Base-by-base conservation (phyloP, 768 basidiomycete species). In the Gloeostereum incarnatum region DNA sequence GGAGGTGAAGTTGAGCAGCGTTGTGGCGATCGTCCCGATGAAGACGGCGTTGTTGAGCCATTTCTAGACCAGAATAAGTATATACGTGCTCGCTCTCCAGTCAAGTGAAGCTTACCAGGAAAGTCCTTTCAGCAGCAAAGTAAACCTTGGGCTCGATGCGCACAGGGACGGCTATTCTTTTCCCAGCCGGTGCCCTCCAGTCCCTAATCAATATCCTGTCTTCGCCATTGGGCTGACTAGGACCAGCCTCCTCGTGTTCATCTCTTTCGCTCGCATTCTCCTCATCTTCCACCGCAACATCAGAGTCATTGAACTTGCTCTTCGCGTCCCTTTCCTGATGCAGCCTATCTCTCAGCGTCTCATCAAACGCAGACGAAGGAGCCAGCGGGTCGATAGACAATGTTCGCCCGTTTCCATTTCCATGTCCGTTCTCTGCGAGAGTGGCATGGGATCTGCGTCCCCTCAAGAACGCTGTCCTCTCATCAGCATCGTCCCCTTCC, bases 121-220 rank as follows among this genome's bases (percentile, higher is more conserved):
- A 94, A 10, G 93, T 98, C 44, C 94, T 71, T 59, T 97, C 93
- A 25, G 83, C 81, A 5, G 96, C 96, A 56, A 97, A 99, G 54
- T 93, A 94, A 3, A 96, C 92, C 62, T 99, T 99, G 20, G 96
- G 96, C 58, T 99, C 96, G 33, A 99, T 75, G 38, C 96, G 75
- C n/a, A 99, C 84, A 18, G 94, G 92, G 2, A 98, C 78, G 0
- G 91, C 77, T 41, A 99, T 93, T 46, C 73, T 71, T 66, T 97
- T 97, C 8, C 93, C 93, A 29, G 69, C 61, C 0, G 88, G 85
- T 1, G 93, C 94, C 18, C 56, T 65, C 80, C 82, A 88, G 42
- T 75, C 73, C 39, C 81, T 67, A 37, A 70, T 73, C 33, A 84
- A 53, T 11, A 81, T 55, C 43, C 77, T 69, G 45, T 81, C 77